Base-by-base conservation (phyloP, 164 flowering plant species). In the Kingdonia uniflora region DNA sequence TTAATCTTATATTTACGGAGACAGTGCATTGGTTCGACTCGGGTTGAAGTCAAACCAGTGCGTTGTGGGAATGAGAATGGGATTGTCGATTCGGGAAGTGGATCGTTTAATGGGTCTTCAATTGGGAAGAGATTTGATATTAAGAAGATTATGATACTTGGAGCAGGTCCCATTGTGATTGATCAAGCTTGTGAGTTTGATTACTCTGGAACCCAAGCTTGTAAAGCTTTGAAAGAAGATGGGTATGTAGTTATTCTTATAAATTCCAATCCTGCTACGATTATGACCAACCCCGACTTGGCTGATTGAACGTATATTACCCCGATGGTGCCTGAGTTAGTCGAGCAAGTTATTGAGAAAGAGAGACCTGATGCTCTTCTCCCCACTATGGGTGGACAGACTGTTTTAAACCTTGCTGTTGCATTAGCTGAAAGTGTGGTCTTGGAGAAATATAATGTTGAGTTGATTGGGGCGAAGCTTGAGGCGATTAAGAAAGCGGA, bases 301-400 rank as follows among this genome's bases (percentile, higher is more conserved):
- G 99, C 97, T 0, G 80, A 85, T 63, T 74, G 76, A 74, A 92
- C 96, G 14, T 92, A 88, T 55, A 76, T 92, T 53, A 65, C 87
- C 0, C 99, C 99, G 0, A 77, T 92, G 96, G 82, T 94, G 1
- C 87, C 95, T 2, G 91, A 88, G 39, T 51, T 85, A 14, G 95
- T 92, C 1, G 96, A 85, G 72, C 92, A 85, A 49, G 80, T 88
- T 14, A 62, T 92, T 39, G 88, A 74, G 59, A 80, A 86, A 67
- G 99, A 92, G 75, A 70, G 97, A 26, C 99, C 96, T 3, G 97
- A 92, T 60, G 99, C 99, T 0, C 58, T 92, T n/a, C 52, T 92
- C 39, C 99, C 98, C 48, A 92, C 99, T 0, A 92, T 92, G 98
- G 98, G 98, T 3, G 98, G 98, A 33, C 98, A 91, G 71, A 91